These are phyloP conservation scores for Golubevia pallescens DNA, from an alignment of 1,284 basidiomycete genomes.

Conservation along the genomic window DNA sequence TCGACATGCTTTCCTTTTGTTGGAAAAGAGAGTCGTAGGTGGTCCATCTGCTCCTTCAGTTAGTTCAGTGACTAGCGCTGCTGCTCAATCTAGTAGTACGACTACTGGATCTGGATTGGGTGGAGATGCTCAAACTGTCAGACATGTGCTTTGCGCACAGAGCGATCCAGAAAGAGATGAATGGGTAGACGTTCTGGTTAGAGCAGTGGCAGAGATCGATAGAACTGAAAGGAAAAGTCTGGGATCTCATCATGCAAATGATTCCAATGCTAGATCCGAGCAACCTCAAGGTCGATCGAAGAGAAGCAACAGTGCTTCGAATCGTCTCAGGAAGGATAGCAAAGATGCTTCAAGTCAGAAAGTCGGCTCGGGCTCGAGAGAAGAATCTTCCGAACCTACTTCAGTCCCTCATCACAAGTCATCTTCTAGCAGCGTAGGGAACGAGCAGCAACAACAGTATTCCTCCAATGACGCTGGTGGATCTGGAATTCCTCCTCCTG, in stretches of 20 bases:
- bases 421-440: background rate
- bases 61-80: conserved; percentile 5
- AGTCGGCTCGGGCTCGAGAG: background rate
- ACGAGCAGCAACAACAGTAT: background rate
- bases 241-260: background rate
- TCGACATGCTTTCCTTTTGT: conserved; percentile 52
- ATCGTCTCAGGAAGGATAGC: background rate
- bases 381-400: background rate
- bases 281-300: background rate
- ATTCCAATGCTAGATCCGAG: background rate
- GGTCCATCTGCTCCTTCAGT: background rate
- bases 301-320: background rate
- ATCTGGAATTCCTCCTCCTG: background rate
- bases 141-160: conserved; percentile 54
- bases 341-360: background rate
- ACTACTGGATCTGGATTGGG: background rate
- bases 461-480: background rate
- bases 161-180: conserved; percentile 52
- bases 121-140: conserved; percentile 28
- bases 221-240: background rate
- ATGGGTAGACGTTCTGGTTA: conserved; percentile 52
- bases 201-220: conserved; percentile 39
- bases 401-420: background rate
- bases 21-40: conserved; percentile 27
- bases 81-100: background rate